Percentiles rank a stretch among this genome's conserved stretches.
Conservation (phyloP, 129 eudicot species). For the Sambucus nigra region DNA sequence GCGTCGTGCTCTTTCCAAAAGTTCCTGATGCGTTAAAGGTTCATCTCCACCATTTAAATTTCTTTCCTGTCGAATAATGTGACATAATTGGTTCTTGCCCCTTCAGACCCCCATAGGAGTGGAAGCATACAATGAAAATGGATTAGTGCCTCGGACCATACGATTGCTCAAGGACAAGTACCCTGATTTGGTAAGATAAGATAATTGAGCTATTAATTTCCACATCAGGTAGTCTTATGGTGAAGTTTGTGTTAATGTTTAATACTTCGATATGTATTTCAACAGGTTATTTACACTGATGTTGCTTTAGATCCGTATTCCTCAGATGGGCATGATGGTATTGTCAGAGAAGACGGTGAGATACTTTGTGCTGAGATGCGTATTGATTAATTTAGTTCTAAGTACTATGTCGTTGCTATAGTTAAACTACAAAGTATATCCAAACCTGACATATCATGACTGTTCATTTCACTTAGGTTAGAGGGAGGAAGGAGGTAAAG, state of each 20-base stretch:
- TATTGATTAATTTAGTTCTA: too few species aligned
- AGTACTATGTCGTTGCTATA: too few species aligned
- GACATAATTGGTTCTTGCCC: slow-evolving; percentile 12
- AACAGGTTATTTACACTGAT: slow-evolving; percentile 86
- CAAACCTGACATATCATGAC: too few species aligned
- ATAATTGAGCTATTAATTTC: neutral
- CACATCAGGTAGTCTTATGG: neutral
- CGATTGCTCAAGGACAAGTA: slow-evolving; percentile 86
- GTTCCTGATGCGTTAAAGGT: slow-evolving; percentile 99
- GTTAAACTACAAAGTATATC: too few species aligned
- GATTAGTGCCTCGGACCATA: slow-evolving; percentile 86
- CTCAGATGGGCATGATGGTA: slow-evolving; percentile 99
- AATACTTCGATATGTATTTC: slow-evolving; percentile 9
- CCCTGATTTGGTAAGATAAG: slow-evolving; percentile 85
- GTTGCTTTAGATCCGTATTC: slow-evolving; percentile 99
- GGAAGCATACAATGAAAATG: slow-evolving; percentile 94
- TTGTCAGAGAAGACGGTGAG: slow-evolving; percentile 98
- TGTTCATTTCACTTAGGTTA: too few species aligned
- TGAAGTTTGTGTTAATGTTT: neutral
- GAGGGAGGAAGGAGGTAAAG: too few species aligned
- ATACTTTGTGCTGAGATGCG: too few species aligned
- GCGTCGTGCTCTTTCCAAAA: slow-evolving; percentile 95
- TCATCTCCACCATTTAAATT: slow-evolving; percentile 1
- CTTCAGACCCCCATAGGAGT: slow-evolving; percentile 83
- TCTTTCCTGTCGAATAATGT: neutral